phyloP scores from a whole-genome alignment of 2,329 filamentous ascomycete species.

The Diaporthe velutina region DNA sequence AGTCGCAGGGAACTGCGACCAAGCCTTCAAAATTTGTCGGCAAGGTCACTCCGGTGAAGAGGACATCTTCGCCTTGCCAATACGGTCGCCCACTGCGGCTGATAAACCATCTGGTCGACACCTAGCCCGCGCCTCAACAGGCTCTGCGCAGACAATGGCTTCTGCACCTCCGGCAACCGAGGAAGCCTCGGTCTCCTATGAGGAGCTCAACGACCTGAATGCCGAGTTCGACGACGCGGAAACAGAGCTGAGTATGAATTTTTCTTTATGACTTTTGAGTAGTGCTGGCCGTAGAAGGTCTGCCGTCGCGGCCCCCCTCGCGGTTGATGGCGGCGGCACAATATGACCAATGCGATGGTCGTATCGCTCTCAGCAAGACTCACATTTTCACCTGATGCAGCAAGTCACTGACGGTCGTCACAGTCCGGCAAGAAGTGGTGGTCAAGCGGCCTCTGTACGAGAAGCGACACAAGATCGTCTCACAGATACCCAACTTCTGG shows the following conservation, averaged over 20 bases:
- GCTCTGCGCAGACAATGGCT: constrained; percentile 41
- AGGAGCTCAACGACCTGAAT: constrained; percentile 84
- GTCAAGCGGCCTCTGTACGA: constrained; percentile 79
- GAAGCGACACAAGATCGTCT: constrained; percentile 78
- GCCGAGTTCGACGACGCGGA: constrained; percentile 87
- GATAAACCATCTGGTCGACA: background rate
- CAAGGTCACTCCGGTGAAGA: constrained; percentile 18
- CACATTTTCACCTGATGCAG: background rate
- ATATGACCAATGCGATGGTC: background rate
- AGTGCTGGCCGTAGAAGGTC: background rate
- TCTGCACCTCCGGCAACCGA: constrained; percentile 42
- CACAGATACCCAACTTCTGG: constrained; percentile 91
- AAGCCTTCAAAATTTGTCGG: constrained; percentile 29
- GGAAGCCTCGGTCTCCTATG: constrained; percentile 70
- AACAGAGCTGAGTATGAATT: constrained; percentile 80
- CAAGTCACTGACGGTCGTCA: constrained; percentile 35
- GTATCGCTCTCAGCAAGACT: background rate
- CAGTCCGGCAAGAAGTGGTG: constrained; percentile 80
- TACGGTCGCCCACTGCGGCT: constrained; percentile 27
- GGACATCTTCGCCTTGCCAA: constrained; percentile 29
- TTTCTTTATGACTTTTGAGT: background rate
- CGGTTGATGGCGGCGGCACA: background rate
- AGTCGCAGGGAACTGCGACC: constrained; percentile 20
- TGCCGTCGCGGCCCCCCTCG: background rate
- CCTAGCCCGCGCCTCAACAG: background rate